phyloP scores from a whole-genome alignment of 371 early-diverging fungal genomes.

The Chytridium lagenaria region DNA sequence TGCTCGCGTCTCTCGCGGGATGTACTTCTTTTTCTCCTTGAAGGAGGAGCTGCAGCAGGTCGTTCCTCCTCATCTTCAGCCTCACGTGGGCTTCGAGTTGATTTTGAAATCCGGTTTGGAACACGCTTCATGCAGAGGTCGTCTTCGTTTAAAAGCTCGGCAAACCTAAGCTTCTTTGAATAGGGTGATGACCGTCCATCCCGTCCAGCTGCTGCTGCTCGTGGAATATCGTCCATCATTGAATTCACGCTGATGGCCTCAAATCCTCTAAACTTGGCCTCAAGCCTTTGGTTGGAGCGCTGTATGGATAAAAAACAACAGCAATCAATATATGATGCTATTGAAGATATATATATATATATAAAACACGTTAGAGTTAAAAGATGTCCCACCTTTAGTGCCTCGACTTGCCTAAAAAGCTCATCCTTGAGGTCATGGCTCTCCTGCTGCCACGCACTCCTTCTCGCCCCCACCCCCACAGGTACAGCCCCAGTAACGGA shows the following conservation, averaged over 20 bases:
- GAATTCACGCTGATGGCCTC: not conserved
- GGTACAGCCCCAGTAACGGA: not conserved
- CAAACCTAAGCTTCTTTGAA: slow-evolving; percentile 9
- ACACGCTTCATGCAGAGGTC: not conserved
- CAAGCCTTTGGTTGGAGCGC: not conserved
- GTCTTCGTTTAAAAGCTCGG: not conserved
- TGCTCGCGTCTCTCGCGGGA: too few relatives aligned
- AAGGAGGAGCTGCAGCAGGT: too few relatives aligned
- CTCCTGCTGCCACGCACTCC: not conserved
- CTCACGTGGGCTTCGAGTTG: too few relatives aligned
- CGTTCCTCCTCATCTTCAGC: too few relatives aligned
- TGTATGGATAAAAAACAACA: not conserved
- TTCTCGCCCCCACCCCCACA: not conserved
- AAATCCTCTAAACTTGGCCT: not conserved
- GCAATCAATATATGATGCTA: not conserved
- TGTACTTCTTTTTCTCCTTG: too few relatives aligned
- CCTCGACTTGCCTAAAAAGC: not conserved
- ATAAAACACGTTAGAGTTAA: too few relatives aligned
- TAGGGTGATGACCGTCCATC: too few relatives aligned
- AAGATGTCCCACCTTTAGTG: not conserved
- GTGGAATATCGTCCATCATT: not conserved
- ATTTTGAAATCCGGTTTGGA: slow-evolving; percentile 1
- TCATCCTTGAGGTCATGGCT: slow-evolving; percentile 4
- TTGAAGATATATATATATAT: too few relatives aligned
- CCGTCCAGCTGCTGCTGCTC: too few relatives aligned